Percentiles rank a stretch among this genome's conserved stretches.
Evolutionary conservation across 139 green algal species (phyloP).

Genomic region (Prasinococcaceae sp.): DNA sequence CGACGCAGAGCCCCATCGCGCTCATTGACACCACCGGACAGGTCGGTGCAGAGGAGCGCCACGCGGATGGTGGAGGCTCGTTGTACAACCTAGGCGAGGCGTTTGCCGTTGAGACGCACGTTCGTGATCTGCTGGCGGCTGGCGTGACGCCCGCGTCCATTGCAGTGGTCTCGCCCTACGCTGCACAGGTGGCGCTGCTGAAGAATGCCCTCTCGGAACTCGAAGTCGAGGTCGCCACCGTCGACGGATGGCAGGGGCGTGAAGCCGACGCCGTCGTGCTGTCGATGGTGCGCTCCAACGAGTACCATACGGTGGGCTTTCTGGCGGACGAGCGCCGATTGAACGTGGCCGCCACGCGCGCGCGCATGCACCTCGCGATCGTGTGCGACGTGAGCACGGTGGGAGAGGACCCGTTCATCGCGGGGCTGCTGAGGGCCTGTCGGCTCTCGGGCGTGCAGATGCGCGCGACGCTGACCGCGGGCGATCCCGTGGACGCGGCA

Average conservation of each 20-base stretch:
- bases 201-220: slow-evolving; percentile 2
- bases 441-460: no score
- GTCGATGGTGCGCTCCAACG: slow-evolving; percentile 25
- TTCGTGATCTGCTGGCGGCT: slow-evolving; percentile 12
- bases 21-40: slow-evolving; percentile 22
- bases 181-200: slow-evolving; percentile 28
- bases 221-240: slow-evolving; percentile 16
- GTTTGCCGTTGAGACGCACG: slow-evolving; percentile 17
- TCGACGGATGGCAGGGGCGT: slow-evolving; percentile 29
- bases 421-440: slow-evolving; percentile 12
- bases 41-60: background rate
- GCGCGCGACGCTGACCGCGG: no score
- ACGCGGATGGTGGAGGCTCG: slow-evolving; percentile 6
- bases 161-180: slow-evolving; percentile 26
- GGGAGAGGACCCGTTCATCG: slow-evolving; percentile 12
- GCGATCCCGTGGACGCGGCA: no score
- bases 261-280: slow-evolving; percentile 28
- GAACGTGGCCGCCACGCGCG: slow-evolving; percentile 29
- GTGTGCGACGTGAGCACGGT: slow-evolving; percentile 23
- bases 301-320: slow-evolving; percentile 14
- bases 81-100: slow-evolving; percentile 27
- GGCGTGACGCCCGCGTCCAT: slow-evolving; percentile 16
- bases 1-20: slow-evolving; percentile 13
- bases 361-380: slow-evolving; percentile 19
- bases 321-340: slow-evolving; percentile 23